Evolutionary conservation across 2,329 filamentous ascomycete genomes (phyloP), one percentile per base, ranked within the genome.

Genomic region (Cryphonectria japonica): DNA sequence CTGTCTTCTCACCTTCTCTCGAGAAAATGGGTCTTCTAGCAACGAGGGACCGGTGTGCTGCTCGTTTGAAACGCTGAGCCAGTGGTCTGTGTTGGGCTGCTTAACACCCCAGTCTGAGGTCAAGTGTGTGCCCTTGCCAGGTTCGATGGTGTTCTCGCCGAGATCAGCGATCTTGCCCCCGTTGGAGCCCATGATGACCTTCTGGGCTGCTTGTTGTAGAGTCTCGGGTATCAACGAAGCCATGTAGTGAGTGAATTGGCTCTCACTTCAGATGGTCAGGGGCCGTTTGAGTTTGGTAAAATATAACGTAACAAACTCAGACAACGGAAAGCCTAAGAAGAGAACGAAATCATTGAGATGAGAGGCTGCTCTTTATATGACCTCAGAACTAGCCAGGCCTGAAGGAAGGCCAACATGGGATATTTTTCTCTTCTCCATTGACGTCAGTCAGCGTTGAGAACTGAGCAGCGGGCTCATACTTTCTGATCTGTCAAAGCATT

Each of bases 81-180:
- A 96, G 78, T 94, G 87, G 77, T 97, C 94, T 0, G 91, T 91
- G 76, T 91, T 91, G n/a, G 34, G 3, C 22, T 94, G 87, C 80
- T 91, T 93, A 39, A 91, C 89, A 32, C 94, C 94, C 81, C 87
- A 93, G 77, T 97, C 93, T 65, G 91, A 91, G 0, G 93, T 95
- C 74, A 94, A 88, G 54, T 87, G 85, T 43, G 86, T 83, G 52
- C 88, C 85, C 66, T 86, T 80, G 61, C 86, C 82, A 1, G 88
- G 84, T 77, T 93, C 85, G 69, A 88, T 86, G 3, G 83, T 91
- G 73, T 90, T 83, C 57, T 81, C 80, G 37, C 84, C 79, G 64
- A 95, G 83, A 76, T 94, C 89, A 22, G 85, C 83, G 37, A 87
- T 77, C 84, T 94, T 94, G 73, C 84, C 82, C 73, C 75, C 79